Evolutionary conservation across 257 asterid genomes (phyloP), one percentile per base, ranked within the genome.

Genomic region (Nyctanthes arbortristis): DNA sequence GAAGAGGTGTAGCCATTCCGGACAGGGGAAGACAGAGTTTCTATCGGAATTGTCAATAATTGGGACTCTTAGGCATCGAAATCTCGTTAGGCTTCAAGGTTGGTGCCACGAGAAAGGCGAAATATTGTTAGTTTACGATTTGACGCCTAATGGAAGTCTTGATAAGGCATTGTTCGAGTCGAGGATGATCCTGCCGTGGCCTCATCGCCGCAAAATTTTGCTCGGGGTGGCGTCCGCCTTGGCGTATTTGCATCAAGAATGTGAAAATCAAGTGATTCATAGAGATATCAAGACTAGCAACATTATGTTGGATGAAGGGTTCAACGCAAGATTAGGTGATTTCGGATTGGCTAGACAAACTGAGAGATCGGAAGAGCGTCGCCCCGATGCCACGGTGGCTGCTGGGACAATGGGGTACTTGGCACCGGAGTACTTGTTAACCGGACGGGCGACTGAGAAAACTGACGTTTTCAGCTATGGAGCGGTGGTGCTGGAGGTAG

Each of bases 401-500:
- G 97, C 97, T 0, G 97, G 96, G 1, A 90, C 97, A 40, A 90
- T 90, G 97, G 97, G 97, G 1, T 90, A 90, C 66, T 73, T 90
- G 49, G 97, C 97, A 13, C 97, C 97, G 0, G 97, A 90, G 69
- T 90, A 90, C 68, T 77, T 90, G 76, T 68, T 88, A 56, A 90
- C 93, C 0, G 97, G 97, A 1, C 65, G 96, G 5, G 97, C 97
- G 18, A 77, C 88, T 0, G 97, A 90, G 31, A 90, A 86, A 70
- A 88, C 92, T 0, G 97, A 90, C 12, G 89, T 88, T 5, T 90
- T 88, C 61, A 86, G 97, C 78, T 90, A 75, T 4, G 97, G 97
- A 1, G 92, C 94, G 1, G 96, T 90, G 68, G 94, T 90, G 61
- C 81, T 90, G 1, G 97, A 90, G 81, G 97, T 90, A 77, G 96